These are phyloP conservation scores for Neospermospora avenae DNA, from an alignment of 2,329 filamentous ascomycete genomes.

Conservation along the genomic window DNA sequence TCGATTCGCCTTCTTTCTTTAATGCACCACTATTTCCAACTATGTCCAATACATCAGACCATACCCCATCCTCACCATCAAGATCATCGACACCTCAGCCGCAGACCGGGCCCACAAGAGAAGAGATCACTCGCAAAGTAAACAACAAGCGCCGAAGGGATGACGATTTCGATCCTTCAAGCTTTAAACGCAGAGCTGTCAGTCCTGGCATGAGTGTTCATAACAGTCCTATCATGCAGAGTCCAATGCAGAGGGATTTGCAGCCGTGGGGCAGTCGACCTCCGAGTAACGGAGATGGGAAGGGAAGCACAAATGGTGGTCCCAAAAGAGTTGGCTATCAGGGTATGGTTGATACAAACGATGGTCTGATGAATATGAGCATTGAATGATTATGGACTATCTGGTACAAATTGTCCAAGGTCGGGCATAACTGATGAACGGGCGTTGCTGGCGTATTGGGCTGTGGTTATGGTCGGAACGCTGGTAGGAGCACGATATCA, in stretches of 20 bases:
- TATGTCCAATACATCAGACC: slow-evolving; percentile 21
- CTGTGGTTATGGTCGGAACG: background rate
- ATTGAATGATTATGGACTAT: slow-evolving; percentile 62
- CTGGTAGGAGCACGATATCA: background rate
- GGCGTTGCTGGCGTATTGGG: background rate
- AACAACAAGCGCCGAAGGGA: slow-evolving; percentile 82
- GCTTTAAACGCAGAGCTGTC: slow-evolving; percentile 88
- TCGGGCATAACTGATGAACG: background rate
- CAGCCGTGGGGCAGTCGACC: slow-evolving; percentile 71
- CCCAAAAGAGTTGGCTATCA: slow-evolving; percentile 69
- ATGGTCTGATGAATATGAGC: slow-evolving; percentile 94
- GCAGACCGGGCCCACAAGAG: slow-evolving; percentile 54
- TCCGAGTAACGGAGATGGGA: slow-evolving; percentile 52
- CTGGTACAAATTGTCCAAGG: background rate
- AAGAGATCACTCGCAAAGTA: slow-evolving; percentile 74
- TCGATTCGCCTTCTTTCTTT: slow-evolving; percentile 26
- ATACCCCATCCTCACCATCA: slow-evolving; percentile 30
- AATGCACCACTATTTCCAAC: slow-evolving; percentile 30
- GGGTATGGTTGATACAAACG: slow-evolving; percentile 93
- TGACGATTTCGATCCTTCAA: slow-evolving; percentile 83
- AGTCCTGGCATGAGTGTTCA: slow-evolving; percentile 88
- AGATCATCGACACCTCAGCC: slow-evolving; percentile 34
- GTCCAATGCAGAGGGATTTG: slow-evolving; percentile 70
- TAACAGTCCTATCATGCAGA: slow-evolving; percentile 85
- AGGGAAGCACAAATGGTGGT: slow-evolving; percentile 46